phyloP scores from a whole-genome alignment of 2,329 filamentous ascomycete species.

The Trichoderma pleuroti region DNA sequence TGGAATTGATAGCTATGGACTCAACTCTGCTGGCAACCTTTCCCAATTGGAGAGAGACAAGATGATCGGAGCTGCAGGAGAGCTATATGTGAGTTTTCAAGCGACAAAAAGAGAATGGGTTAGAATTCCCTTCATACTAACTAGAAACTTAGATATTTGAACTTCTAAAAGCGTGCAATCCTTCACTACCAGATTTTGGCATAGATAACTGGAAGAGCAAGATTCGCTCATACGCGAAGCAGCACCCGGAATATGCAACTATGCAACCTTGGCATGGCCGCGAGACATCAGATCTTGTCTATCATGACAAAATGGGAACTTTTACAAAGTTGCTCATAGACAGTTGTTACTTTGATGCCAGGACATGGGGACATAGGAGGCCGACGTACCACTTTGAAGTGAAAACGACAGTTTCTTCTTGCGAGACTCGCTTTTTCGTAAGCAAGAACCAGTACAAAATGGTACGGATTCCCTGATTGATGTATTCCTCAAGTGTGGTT shows the following conservation, averaged over 20 bases:
- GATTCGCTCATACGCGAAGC: conserved; percentile 38
- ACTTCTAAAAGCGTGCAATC: conserved; percentile 29
- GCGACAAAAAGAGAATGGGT: background rate
- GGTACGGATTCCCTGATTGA: conserved; percentile 25
- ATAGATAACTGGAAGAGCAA: conserved; percentile 45
- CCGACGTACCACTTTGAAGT: conserved; percentile 46
- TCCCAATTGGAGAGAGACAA: background rate
- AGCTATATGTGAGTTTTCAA: conserved; percentile 5
- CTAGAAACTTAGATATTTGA: conserved; percentile 37
- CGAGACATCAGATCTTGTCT: conserved; percentile 46
- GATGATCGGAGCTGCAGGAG: conserved; percentile 16
- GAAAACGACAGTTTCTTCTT: conserved; percentile 41
- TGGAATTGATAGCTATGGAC: background rate
- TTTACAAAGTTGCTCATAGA: background rate
- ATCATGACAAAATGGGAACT: conserved; percentile 27
- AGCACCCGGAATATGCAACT: conserved; percentile 37
- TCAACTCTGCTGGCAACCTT: background rate
- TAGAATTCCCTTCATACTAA: background rate
- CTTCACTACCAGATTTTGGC: conserved; percentile 32
- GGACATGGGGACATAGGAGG: background rate
- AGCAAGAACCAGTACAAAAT: conserved; percentile 41
- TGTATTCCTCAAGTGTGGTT: background rate
- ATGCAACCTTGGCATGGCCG: conserved; percentile 37
- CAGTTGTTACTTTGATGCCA: background rate
- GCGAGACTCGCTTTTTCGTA: conserved; percentile 42